Evolutionary conservation across 2,329 filamentous ascomycete genomes (phyloP).

Genomic region (Drechslerella coelobrocha): DNA sequence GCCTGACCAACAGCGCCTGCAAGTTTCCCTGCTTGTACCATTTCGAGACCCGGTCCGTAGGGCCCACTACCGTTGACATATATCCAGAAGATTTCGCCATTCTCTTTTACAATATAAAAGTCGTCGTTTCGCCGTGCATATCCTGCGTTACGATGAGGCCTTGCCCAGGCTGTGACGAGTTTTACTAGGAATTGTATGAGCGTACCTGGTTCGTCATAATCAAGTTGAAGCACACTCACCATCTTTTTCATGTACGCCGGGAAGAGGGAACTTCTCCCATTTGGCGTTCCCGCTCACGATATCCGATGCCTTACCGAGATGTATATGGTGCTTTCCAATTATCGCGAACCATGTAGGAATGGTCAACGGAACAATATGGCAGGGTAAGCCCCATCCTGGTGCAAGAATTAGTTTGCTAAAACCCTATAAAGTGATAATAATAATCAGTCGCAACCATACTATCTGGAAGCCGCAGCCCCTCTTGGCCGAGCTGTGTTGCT

Average conservation of each 20-base stretch:
- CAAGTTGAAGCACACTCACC: slow-evolving; percentile 59
- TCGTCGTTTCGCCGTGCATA: slow-evolving; percentile 73
- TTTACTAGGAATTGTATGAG: slow-evolving; percentile 60
- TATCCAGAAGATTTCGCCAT: slow-evolving; percentile 73
- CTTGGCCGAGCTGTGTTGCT: slow-evolving; percentile 62
- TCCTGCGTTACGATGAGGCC: slow-evolving; percentile 71
- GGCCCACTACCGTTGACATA: slow-evolving; percentile 30
- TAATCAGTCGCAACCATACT: slow-evolving; percentile 47
- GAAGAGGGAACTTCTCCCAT: slow-evolving; percentile 40
- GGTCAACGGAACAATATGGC: slow-evolving; percentile 74
- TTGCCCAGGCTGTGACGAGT: slow-evolving; percentile 84
- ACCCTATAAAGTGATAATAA: too few species aligned
- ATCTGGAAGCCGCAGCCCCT: slow-evolving; percentile 63
- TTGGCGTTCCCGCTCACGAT: slow-evolving; percentile 58
- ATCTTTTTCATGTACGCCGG: slow-evolving; percentile 57
- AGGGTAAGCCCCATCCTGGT: slow-evolving; percentile 66
- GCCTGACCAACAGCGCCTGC: slow-evolving; percentile 78
- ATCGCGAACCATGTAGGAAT: slow-evolving; percentile 74
- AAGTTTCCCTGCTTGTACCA: slow-evolving; percentile 36
- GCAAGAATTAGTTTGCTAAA: slow-evolving; percentile 56
- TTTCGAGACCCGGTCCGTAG: slow-evolving; percentile 31
- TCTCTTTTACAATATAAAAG: slow-evolving; percentile 86
- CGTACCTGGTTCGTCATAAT: slow-evolving; percentile 63
- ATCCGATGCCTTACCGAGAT: slow-evolving; percentile 59
- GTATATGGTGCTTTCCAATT: slow-evolving; percentile 68